A percentile compares a stretch with the other conserved stretches of the same genome.
These are phyloP conservation scores for Epichloe amarillans DNA, from an alignment of 2,329 filamentous ascomycete species.

Conservation along the genomic window DNA sequence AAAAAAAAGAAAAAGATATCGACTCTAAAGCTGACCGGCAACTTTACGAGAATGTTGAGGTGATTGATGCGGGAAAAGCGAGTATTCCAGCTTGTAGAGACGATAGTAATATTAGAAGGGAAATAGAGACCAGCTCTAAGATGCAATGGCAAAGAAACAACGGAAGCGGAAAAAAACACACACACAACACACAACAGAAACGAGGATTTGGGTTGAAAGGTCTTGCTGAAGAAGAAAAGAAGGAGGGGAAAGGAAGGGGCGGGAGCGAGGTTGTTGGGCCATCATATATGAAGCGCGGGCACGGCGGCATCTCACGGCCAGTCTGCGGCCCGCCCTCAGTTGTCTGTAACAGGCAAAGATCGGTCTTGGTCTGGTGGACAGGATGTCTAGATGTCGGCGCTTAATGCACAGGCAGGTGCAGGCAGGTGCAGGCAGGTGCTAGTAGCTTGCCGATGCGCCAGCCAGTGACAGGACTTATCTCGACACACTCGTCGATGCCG, in stretches of 20 bases:
- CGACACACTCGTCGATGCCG: constrained; percentile 5
- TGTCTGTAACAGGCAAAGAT: not conserved
- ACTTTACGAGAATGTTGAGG: constrained; percentile 13
- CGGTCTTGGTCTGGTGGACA: not conserved
- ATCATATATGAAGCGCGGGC: not conserved
- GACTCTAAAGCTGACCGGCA: constrained; percentile 29
- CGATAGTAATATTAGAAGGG: constrained; percentile 19
- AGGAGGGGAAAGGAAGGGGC: constrained; percentile 23
- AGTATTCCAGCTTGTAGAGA: constrained; percentile 8
- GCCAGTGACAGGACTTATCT: constrained; percentile 3
- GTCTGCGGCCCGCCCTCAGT: not conserved
- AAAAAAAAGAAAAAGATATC: constrained; percentile 5
- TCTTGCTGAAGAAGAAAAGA: constrained; percentile 52
- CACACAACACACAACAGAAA: constrained; percentile 30
- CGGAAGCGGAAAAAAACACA: constrained; percentile 20
- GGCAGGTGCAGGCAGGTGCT: not conserved
- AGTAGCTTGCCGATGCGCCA: constrained; percentile 1
- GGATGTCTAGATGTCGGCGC: not conserved
- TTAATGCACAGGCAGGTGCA: not conserved
- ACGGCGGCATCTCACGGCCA: not conserved
- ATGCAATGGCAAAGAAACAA: constrained; percentile 24
- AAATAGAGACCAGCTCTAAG: constrained; percentile 43
- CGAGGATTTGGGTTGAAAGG: constrained; percentile 39
- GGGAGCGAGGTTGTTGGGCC: constrained; percentile 1
- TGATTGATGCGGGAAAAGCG: constrained; percentile 3